These are phyloP conservation scores for Meripilus lineatus DNA, from an alignment of 1,284 basidiomycete species.

Conservation along the genomic window DNA sequence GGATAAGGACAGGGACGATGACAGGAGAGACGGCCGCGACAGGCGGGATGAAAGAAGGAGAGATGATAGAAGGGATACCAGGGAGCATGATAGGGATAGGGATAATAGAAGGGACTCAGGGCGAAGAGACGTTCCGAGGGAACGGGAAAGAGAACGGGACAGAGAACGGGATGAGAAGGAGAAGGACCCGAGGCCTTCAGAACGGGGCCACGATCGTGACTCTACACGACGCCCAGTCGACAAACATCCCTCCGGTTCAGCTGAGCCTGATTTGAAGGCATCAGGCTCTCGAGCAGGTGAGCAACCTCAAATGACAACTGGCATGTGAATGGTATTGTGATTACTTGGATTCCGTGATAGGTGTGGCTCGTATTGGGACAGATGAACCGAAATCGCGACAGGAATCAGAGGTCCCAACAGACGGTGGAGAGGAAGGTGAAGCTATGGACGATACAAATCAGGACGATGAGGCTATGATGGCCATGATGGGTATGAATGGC, in stretches of 20 bases:
- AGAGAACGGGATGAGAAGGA: slow-evolving; percentile 17
- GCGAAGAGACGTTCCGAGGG: slow-evolving; percentile 15
- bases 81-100: slow-evolving; percentile 14
- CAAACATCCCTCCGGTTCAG: slow-evolving; percentile 5
- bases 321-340: slow-evolving; percentile 5
- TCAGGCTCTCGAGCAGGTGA: slow-evolving; percentile 10
- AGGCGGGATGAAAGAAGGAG: slow-evolving; percentile 36
- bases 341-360: background rate
- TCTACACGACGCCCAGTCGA: background rate
- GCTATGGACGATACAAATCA: slow-evolving; percentile 64
- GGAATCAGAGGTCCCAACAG: slow-evolving; percentile 30
- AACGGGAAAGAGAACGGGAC: slow-evolving; percentile 16
- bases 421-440: slow-evolving; percentile 50
- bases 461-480: slow-evolving; percentile 81
- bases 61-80: slow-evolving; percentile 25
- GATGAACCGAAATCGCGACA: slow-evolving; percentile 14
- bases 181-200: slow-evolving; percentile 15
- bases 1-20: slow-evolving; percentile 30
- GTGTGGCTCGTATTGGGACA: background rate
- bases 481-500: slow-evolving; percentile 85
- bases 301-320: slow-evolving; percentile 13
- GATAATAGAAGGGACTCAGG: slow-evolving; percentile 17
- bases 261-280: slow-evolving; percentile 13
- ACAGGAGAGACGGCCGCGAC: slow-evolving; percentile 32
- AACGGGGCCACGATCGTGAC: background rate